Percentiles rank a stretch among this genome's conserved stretches.
Conservation (phyloP, 148 eudicot species). For the Bassia scoparia region DNA sequence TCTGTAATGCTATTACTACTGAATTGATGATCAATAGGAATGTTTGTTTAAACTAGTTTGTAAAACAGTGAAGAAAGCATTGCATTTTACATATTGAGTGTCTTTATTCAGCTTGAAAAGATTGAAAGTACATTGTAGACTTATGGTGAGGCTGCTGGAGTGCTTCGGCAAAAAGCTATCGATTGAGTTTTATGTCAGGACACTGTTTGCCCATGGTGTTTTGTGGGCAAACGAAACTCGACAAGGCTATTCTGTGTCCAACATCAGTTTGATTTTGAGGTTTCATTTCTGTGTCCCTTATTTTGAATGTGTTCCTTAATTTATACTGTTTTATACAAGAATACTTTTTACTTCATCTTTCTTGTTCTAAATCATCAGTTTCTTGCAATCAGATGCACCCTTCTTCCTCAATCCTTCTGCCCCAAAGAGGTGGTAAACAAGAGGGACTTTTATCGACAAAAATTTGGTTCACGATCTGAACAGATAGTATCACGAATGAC, state of each 20-base stretch:
- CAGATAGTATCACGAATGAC: constrained; percentile 60
- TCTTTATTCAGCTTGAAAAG: background rate
- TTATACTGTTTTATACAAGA: background rate
- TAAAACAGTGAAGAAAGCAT: background rate
- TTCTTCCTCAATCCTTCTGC: constrained; percentile 67
- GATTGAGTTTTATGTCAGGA: constrained; percentile 68
- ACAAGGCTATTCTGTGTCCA: constrained; percentile 60
- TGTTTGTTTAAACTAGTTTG: background rate
- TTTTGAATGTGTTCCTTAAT: too few species aligned
- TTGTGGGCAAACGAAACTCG: constrained; percentile 87
- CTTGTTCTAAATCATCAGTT: background rate
- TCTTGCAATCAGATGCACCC: constrained; percentile 72
- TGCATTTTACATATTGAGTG: background rate
- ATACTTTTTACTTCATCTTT: background rate
- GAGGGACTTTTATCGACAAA: constrained; percentile 52
- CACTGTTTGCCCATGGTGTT: constrained; percentile 98
- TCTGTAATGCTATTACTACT: too few species aligned
- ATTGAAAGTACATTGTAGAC: constrained; percentile 20
- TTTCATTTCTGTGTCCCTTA: constrained; percentile 20
- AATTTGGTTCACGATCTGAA: constrained; percentile 54
- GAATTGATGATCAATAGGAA: background rate
- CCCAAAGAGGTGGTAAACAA: constrained; percentile 73
- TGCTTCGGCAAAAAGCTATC: constrained; percentile 49
- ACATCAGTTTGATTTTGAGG: constrained; percentile 77
- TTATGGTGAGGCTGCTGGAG: constrained; percentile 46